These are phyloP conservation scores for Ganoderma boninense DNA, from an alignment of 1,284 basidiomycete species.

Conservation along the genomic window DNA sequence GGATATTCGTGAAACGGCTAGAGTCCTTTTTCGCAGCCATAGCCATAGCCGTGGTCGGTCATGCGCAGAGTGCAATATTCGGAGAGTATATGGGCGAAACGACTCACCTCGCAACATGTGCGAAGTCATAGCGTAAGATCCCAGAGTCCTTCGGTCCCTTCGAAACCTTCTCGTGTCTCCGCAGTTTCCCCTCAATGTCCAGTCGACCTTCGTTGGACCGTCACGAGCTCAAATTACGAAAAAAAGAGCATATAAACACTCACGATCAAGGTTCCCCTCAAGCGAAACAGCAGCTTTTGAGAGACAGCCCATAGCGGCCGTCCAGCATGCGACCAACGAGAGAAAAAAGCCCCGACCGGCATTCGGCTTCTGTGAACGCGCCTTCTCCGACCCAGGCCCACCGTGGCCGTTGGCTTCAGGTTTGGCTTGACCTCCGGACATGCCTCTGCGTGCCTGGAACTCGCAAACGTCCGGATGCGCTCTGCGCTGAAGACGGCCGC, in stretches of 20 bases:
- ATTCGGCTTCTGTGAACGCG: neutral
- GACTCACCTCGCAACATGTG: slow-evolving; percentile 36
- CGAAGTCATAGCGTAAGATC: slow-evolving; percentile 36
- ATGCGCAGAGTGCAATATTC: neutral
- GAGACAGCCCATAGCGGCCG: slow-evolving; percentile 13
- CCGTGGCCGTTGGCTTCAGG: neutral
- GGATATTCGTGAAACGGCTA: too few species aligned
- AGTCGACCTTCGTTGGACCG: slow-evolving; percentile 12
- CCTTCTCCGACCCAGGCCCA: neutral
- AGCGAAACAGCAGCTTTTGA: slow-evolving; percentile 21
- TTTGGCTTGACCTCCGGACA: neutral
- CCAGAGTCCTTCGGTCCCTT: slow-evolving; percentile 26
- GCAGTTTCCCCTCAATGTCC: slow-evolving; percentile 23
- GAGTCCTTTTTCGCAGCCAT: too few species aligned
- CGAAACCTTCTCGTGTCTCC: slow-evolving; percentile 25
- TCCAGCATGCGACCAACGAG: slow-evolving; percentile 4
- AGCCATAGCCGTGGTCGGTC: too few species aligned
- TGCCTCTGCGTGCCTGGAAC: neutral
- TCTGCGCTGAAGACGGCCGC: neutral
- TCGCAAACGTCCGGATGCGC: neutral
- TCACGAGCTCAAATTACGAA: neutral
- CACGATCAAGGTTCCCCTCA: slow-evolving; percentile 18
- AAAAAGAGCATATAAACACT: neutral
- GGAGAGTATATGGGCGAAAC: neutral
- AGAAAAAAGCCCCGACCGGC: slow-evolving; percentile 6